Base-by-base conservation (phyloP, 352 stramenopile genomes). In the Blastocystis sp. region DNA sequence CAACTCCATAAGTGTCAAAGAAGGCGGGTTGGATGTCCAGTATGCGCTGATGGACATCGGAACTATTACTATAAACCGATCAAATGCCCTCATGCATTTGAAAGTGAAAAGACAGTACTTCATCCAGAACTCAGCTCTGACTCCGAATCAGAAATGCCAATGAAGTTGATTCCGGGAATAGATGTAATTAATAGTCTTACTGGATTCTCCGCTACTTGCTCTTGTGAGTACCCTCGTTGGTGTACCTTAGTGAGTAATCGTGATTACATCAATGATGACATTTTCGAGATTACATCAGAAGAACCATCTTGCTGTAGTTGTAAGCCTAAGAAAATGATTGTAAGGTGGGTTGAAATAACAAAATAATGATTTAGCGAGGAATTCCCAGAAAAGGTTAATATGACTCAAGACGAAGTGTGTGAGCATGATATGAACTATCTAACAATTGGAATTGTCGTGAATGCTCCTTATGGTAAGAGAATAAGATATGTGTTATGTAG, bases 361-460 rank as follows among this genome's bases (percentile, higher is more conserved):
- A 17, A 9, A 33, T 78, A 17, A 51, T 22, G 35, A 24, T 7
- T 11, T 48, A 89, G 60, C 15, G 66, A 79, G 42, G 57, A 89
- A 35, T 64, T 53, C 59, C 56, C 78, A 27, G 60, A 79, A 19
- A 48, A 56, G 2, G 66, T 89, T 15, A 13, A 33, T 7, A 68
- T 11, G 0, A 13, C 13, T 33, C 42, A 66, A 37, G 30, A 60
- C 19, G n/a, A 30, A 24, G 73, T 84, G 0, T 37, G 56, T 40
- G 78, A 89, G n/a, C 24, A 53, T 19, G 78, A 89, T n/a, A 54
- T 76, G 60, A 30, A 78, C 4, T 89, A 89, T 56, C 30, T 89
- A n/a, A 89, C 78, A 0, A 89, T 89, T 27, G 78, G 78, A 17
- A 79, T 89, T 42, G 60, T 76, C 7, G 78, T 89, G n/a, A 89